Evolutionary conservation across 345 rosid genomes (phyloP), one percentile per base, ranked within the genome.

Genomic region (Linum usitatissimum): DNA sequence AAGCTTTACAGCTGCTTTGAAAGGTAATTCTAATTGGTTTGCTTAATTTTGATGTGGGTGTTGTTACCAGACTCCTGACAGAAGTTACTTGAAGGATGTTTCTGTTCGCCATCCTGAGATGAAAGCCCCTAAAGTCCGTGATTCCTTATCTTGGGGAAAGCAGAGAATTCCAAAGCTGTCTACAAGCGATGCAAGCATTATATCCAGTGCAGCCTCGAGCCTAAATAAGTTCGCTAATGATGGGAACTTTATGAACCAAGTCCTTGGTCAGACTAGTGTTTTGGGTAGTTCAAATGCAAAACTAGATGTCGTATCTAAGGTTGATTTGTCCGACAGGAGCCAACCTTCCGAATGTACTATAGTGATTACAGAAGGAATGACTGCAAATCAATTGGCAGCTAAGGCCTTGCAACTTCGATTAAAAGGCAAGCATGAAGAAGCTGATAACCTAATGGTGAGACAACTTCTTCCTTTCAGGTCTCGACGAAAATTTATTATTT

Each of bases 381-480:
- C 84, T 71, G 80, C 87, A 58, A 93, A 93, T 74, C 85, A 87
- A 66, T 65, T 87, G 63, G 91, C 91, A 54, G 97, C 99, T 59
- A 93, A 86, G 78, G 97, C 96, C 17, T 61, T 85, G 76, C 99
- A 84, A 77, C 87, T 89, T 55, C 91, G 87, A 17, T 64, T 89
- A 84, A 85, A 89, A 75, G 99, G 97, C 70, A 92, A 90, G 73
- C 90, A 57, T 45, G 88, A 83, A 45, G 96, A 93, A 79, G 95
- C 99, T 53, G 81, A 93, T 59, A 79, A 83, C 71, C 77, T 89
- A 45, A 72, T 81, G 91, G 98, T 91, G 74, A 61, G 79, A 39
- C 17, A 39, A 62, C 63, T 18, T 69, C 18, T 66, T 42, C 53
- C 53, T 68, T 31, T 30, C 28, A 53, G 18, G 21, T 66, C 6